A percentile compares a stretch with the other conserved stretches of the same genome.
phyloP scores from a whole-genome alignment of 805 yeast genomes.

The Wickerhamiella kazuoi region DNA sequence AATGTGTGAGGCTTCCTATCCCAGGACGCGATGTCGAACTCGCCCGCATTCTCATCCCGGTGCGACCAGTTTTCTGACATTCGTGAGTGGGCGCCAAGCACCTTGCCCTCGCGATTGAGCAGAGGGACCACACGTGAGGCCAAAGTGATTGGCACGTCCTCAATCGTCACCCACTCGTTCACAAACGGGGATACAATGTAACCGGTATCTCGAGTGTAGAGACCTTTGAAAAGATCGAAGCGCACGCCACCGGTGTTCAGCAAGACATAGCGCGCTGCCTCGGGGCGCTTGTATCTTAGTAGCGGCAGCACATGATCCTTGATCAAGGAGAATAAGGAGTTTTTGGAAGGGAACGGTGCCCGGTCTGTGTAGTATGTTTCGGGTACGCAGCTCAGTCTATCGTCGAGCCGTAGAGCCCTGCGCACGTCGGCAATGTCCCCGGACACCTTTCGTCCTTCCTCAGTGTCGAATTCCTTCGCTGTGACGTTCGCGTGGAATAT shows the following conservation, averaged over 20 bases:
- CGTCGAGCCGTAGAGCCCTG: constrained; percentile 32
- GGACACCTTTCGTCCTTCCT: constrained; percentile 33
- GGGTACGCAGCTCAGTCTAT: constrained; percentile 46
- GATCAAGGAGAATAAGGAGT: constrained; percentile 41
- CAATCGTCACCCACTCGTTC: constrained; percentile 58
- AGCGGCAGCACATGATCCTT: constrained; percentile 37
- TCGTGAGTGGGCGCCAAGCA: constrained; percentile 5
- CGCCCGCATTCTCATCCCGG: background rate
- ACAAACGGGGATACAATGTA: constrained; percentile 71
- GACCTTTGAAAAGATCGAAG: constrained; percentile 71
- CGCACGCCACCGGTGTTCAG: constrained; percentile 77
- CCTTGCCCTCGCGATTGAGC: constrained; percentile 29
- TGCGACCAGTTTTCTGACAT: background rate
- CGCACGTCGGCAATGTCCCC: constrained; percentile 29
- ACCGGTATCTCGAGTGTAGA: constrained; percentile 60
- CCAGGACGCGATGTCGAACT: no score
- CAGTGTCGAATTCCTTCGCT: constrained; percentile 30
- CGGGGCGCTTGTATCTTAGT: constrained; percentile 15
- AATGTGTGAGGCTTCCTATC: background rate
- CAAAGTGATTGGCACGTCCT: constrained; percentile 34
- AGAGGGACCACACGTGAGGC: constrained; percentile 38
- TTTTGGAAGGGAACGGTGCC: constrained; percentile 42
- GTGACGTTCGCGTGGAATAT: constrained; percentile 29
- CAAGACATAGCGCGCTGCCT: constrained; percentile 31
- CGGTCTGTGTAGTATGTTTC: constrained; percentile 46